phyloP scores from a whole-genome alignment of 768 basidiomycete species.

The Gloeopeniophorella convolvens region DNA sequence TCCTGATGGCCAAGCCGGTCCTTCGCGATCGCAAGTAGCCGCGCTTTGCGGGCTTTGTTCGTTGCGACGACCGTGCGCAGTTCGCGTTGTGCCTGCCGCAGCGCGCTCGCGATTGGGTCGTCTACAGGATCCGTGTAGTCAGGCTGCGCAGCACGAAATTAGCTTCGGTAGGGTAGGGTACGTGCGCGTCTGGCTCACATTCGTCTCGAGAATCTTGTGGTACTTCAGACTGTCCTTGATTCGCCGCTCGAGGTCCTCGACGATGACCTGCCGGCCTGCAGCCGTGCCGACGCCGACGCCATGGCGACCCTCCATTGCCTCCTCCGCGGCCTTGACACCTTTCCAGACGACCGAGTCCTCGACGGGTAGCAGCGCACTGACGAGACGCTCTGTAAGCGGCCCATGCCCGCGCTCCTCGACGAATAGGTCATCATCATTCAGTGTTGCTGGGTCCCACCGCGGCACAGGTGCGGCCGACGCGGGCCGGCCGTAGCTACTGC shows the following conservation, averaged over 20 bases:
- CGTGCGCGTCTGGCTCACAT: constrained; percentile 44
- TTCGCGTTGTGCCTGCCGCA: constrained; percentile 82
- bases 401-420: constrained; percentile 81
- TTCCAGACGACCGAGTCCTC: constrained; percentile 59
- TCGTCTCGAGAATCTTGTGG: constrained; percentile 61
- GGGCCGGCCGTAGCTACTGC: constrained; percentile 27
- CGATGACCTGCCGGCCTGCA: constrained; percentile 72
- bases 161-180: constrained; percentile 18
- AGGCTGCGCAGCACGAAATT: constrained; percentile 38
- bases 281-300: constrained; percentile 70
- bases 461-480: constrained; percentile 47
- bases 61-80: constrained; percentile 68
- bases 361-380: constrained; percentile 66
- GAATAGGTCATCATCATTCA: constrained; percentile 62
- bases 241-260: constrained; percentile 70
- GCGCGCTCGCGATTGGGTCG: constrained; percentile 87
- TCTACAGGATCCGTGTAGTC: constrained; percentile 77
- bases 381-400: constrained; percentile 78
- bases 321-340: constrained; percentile 77
- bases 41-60: constrained; percentile 78
- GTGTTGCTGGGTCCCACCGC: constrained; percentile 79
- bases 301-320: constrained; percentile 77
- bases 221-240: constrained; percentile 71
- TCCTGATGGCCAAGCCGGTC: constrained; percentile 90
- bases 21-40: constrained; percentile 68